Conservation (phyloP, 768 basidiomycete genomes). For the Cystofilobasidium macerans region DNA sequence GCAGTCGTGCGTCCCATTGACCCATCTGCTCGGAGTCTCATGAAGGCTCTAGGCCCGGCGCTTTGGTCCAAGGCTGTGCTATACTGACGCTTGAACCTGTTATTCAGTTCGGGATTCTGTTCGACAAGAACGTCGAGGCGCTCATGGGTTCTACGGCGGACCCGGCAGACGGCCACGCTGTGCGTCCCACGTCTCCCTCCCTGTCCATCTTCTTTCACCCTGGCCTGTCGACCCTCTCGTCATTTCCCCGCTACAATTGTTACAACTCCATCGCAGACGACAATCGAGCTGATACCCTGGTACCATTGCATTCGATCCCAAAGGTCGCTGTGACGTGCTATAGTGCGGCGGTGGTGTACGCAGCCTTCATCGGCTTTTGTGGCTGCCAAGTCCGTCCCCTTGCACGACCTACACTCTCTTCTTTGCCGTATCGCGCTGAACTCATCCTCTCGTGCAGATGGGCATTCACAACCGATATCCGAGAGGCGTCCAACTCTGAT, state of each 20-base stretch:
- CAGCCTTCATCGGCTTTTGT: constrained; percentile 38
- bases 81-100: background rate
- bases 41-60: too few relatives aligned
- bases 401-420: background rate
- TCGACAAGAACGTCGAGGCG: constrained; percentile 37
- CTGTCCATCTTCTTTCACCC: background rate
- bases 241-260: background rate
- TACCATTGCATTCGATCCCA: too few relatives aligned
- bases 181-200: background rate
- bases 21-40: too few relatives aligned
- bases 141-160: constrained; percentile 39
- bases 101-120: constrained; percentile 36
- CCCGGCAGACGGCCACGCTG: constrained; percentile 37
- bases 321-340: constrained; percentile 39
- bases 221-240: background rate
- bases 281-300: too few relatives aligned
- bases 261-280: too few relatives aligned
- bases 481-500: constrained; percentile 1
- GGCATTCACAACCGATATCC: constrained; percentile 2
- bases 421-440: background rate
- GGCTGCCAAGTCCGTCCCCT: constrained; percentile 36
- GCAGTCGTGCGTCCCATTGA: too few relatives aligned
- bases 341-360: constrained; percentile 39
- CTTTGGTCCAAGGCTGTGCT: too few relatives aligned
- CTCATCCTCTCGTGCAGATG: background rate